Evolutionary conservation across 306 rosid species (phyloP).

Genomic region (Datisca glomerata): DNA sequence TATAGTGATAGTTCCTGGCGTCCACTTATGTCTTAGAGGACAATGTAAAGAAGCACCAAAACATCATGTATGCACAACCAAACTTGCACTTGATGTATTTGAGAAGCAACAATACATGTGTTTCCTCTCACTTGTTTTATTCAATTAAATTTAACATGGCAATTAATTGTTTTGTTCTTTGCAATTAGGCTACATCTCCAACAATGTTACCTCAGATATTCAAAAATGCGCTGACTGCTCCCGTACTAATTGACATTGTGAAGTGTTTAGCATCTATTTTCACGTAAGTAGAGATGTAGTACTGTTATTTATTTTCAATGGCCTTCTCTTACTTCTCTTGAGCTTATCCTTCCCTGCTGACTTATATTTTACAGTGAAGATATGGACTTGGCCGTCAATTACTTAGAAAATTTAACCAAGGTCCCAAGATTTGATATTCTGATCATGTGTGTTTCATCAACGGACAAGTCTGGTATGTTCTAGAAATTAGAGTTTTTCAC

Average conservation of each 20-base stretch:
- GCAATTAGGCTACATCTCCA: constrained; percentile 63
- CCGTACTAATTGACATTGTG: constrained; percentile 57
- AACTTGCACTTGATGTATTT: too few species aligned
- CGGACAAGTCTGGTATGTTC: constrained; percentile 59
- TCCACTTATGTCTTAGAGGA: too few species aligned
- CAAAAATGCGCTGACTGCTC: constrained; percentile 69
- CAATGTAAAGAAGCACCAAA: too few species aligned
- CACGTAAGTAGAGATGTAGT: constrained; percentile 33
- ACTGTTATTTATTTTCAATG: not conserved
- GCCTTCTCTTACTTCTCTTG: not conserved
- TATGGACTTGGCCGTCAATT: constrained; percentile 45
- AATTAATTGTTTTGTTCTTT: too few species aligned
- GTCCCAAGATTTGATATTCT: constrained; percentile 79
- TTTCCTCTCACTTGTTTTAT: too few species aligned
- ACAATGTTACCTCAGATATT: constrained; percentile 57
- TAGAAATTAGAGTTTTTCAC: not conserved
- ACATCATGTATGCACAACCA: too few species aligned
- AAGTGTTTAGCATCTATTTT: constrained; percentile 72
- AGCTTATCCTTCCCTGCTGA: not conserved
- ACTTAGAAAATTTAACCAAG: constrained; percentile 53
- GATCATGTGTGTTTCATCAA: constrained; percentile 58
- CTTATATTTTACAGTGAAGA: constrained; percentile 53
- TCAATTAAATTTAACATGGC: too few species aligned
- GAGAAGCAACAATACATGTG: too few species aligned
- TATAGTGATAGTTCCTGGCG: too few species aligned